A percentile compares a stretch with the other conserved stretches of the same genome.
phyloP scores from a whole-genome alignment of 2,329 filamentous ascomycete species.

The Zalaria obscura region DNA sequence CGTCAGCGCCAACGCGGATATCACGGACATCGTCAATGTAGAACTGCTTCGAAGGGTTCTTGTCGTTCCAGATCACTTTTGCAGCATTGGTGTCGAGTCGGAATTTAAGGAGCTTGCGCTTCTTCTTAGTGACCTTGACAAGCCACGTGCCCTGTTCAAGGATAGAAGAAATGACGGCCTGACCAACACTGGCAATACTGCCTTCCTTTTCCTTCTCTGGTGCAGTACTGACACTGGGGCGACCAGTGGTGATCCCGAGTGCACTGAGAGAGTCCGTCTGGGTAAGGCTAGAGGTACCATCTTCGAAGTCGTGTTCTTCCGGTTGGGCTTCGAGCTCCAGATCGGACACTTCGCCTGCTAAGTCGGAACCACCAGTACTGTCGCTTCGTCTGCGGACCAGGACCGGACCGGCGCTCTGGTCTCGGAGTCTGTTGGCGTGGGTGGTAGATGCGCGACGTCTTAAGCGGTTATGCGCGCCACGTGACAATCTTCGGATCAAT shows the following conservation, averaged over 20 bases:
- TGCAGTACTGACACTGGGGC: conserved; percentile 16
- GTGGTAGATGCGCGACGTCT: conserved; percentile 66
- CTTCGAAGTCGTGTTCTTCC: conserved; percentile 27
- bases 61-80: conserved; percentile 77
- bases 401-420: conserved; percentile 79
- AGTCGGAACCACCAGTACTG: conserved; percentile 56
- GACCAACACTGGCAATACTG: conserved; percentile 29
- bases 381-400: conserved; percentile 79
- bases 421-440: conserved; percentile 55
- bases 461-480: conserved; percentile 57
- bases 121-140: conserved; percentile 75
- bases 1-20: conserved; percentile 69
- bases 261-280: conserved; percentile 20
- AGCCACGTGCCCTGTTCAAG: conserved; percentile 68
- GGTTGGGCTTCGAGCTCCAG: conserved; percentile 43
- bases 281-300: conserved; percentile 8
- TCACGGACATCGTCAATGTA: conserved; percentile 94
- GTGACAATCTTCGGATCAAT: conserved; percentile 75
- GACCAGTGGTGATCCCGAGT: conserved; percentile 25
- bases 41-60: conserved; percentile 65
- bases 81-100: conserved; percentile 70
- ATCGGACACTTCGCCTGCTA: conserved; percentile 31
- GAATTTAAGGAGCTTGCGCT: conserved; percentile 57
- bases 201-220: conserved; percentile 21
- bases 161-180: conserved; percentile 60